A percentile compares a stretch with the other conserved stretches of the same genome.
phyloP scores from a whole-genome alignment of 2,329 filamentous ascomycete species.

The Xylaria sp. region DNA sequence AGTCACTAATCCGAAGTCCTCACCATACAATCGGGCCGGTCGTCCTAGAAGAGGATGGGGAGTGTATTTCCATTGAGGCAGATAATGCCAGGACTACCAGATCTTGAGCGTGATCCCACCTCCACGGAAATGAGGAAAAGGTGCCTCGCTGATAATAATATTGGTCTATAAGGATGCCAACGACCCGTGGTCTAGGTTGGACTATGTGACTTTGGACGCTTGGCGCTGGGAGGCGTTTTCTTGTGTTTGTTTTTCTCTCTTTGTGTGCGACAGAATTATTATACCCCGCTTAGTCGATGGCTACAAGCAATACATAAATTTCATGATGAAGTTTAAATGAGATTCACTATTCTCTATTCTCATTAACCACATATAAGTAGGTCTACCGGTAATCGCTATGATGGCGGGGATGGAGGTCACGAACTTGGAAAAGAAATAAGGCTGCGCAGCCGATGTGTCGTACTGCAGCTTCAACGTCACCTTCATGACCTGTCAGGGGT shows the following conservation, averaged over 20 bases:
- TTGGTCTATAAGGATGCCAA: constrained; percentile 25
- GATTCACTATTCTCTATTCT: neutral
- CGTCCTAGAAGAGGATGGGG: neutral
- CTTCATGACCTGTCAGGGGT: neutral
- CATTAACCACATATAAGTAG: too few species aligned
- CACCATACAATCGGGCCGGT: neutral
- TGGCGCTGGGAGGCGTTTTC: constrained; percentile 25
- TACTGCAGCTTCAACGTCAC: neutral
- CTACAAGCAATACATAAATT: constrained; percentile 8
- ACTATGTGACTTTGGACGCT: constrained; percentile 14
- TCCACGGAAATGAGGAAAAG: neutral
- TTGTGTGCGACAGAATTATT: constrained; percentile 29
- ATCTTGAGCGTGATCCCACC: neutral
- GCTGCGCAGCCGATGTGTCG: neutral
- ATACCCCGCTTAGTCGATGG: constrained; percentile 36
- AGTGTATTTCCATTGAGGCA: neutral
- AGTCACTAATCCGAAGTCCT: neutral
- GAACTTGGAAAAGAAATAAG: neutral
- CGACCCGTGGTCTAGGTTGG: constrained; percentile 17
- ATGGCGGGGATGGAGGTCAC: neutral
- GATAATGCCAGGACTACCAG: neutral
- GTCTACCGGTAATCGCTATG: neutral
- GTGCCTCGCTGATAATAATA: neutral
- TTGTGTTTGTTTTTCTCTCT: neutral
- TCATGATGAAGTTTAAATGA: neutral